A percentile compares a stretch with the other conserved stretches of the same genome.
These are phyloP conservation scores for Penicillium concentricum DNA, from an alignment of 2,329 filamentous ascomycete species.

Conservation along the genomic window DNA sequence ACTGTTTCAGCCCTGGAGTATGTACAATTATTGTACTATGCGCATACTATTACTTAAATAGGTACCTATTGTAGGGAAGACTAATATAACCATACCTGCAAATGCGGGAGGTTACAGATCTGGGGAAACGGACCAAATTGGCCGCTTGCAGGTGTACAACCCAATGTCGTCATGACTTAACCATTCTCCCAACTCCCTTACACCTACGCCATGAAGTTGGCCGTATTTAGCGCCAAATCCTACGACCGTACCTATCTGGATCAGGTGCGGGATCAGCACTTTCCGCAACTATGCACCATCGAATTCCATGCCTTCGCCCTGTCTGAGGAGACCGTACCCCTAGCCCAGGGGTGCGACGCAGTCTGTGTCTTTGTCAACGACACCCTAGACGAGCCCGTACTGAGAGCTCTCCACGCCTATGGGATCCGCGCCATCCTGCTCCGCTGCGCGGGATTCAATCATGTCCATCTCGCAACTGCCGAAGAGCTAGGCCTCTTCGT, in stretches of 20 bases:
- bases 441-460: constrained; percentile 68
- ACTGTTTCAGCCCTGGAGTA: too few relatives aligned
- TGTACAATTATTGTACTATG: too few relatives aligned
- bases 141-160: constrained; percentile 1
- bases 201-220: constrained; percentile 52
- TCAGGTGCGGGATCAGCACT: constrained; percentile 34
- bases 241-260: constrained; percentile 61
- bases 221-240: constrained; percentile 64
- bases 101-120: too few relatives aligned
- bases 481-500: constrained; percentile 58
- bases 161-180: constrained; percentile 7
- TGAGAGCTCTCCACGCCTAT: constrained; percentile 49
- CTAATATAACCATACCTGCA: too few relatives aligned
- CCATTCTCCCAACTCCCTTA: too few relatives aligned
- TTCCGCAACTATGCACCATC: constrained; percentile 46
- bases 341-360: constrained; percentile 55
- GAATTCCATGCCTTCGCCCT: constrained; percentile 61
- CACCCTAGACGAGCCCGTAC: constrained; percentile 51
- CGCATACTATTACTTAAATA: too few relatives aligned
- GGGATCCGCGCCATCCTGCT: constrained; percentile 62
- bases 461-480: constrained; percentile 61
- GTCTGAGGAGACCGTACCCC: constrained; percentile 54
- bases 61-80: too few relatives aligned
- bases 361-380: constrained; percentile 72
- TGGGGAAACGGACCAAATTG: too few relatives aligned